phyloP scores from a whole-genome alignment of 2,329 filamentous ascomycete species.

The Fusarium mangiferae region DNA sequence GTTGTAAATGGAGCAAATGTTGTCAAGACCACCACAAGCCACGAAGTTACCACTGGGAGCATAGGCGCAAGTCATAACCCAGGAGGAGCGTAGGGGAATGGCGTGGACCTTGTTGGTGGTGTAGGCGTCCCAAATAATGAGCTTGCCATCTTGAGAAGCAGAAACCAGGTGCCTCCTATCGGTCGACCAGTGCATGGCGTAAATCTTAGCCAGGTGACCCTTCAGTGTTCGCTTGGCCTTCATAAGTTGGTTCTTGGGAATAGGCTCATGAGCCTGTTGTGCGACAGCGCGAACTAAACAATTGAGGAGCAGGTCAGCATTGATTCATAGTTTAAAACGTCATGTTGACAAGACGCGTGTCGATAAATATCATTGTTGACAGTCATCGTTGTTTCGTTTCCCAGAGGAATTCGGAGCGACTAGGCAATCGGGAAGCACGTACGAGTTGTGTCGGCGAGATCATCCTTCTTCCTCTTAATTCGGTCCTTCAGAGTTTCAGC shows the following conservation, averaged over 20 bases:
- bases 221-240: conserved; percentile 97
- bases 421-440: conserved; percentile 59
- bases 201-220: conserved; percentile 98
- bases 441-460: conserved; percentile 97
- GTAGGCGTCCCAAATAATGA: conserved; percentile 99
- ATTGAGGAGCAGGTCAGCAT: conserved; percentile 41
- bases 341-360: not conserved
- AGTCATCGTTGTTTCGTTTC: not conserved
- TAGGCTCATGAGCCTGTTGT: conserved; percentile 88
- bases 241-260: conserved; percentile 93
- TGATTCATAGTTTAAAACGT: not conserved
- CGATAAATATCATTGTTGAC: not conserved
- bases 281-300: conserved; percentile 87
- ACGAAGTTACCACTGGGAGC: conserved; percentile 98
- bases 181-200: conserved; percentile 99
- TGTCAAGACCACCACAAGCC: conserved; percentile 97
- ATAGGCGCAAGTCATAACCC: conserved; percentile 99
- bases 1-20: conserved; percentile 99
- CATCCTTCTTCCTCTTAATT: conserved; percentile 99
- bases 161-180: conserved; percentile 97
- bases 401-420: not conserved
- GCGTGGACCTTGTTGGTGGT: conserved; percentile 99
- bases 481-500: conserved; percentile 97
- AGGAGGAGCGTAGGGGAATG: conserved; percentile 95
- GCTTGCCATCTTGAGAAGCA: conserved; percentile 97